phyloP scores from a whole-genome alignment of 1,139 yeast species.

The Candida tetrigidarum region DNA sequence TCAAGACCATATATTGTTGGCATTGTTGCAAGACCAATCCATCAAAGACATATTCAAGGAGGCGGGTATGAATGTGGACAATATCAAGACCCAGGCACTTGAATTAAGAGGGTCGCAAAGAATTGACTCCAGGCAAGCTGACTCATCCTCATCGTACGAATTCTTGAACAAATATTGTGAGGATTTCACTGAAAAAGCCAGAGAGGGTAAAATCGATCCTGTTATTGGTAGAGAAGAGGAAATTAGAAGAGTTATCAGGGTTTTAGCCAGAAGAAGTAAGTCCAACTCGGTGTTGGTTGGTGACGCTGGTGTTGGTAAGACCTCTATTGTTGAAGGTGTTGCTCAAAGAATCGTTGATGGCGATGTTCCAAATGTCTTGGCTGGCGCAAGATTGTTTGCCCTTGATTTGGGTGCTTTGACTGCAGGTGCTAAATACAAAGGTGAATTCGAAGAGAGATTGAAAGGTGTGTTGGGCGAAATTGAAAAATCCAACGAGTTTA shows the following conservation, averaged over 20 bases:
- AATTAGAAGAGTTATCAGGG: constrained; percentile 92
- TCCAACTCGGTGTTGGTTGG: constrained; percentile 97
- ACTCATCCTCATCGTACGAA: constrained; percentile 82
- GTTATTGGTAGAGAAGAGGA: constrained; percentile 99
- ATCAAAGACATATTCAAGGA: constrained; percentile 79
- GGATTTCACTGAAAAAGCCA: constrained; percentile 91
- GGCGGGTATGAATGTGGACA: constrained; percentile 66
- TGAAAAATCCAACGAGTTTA: constrained; percentile 84
- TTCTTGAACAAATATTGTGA: constrained; percentile 88
- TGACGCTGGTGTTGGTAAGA: constrained; percentile 99
- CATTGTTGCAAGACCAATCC: constrained; percentile 77
- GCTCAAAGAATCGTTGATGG: constrained; percentile 96
- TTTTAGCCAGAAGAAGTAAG: constrained; percentile 92
- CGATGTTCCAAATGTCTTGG: constrained; percentile 89
- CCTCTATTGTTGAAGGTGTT: constrained; percentile 97
- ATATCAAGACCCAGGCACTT: constrained; percentile 78
- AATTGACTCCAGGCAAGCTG: constrained; percentile 94
- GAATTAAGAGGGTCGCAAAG: constrained; percentile 89
- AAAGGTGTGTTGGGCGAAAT: constrained; percentile 95
- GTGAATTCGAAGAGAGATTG: constrained; percentile 97
- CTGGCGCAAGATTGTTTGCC: constrained; percentile 79
- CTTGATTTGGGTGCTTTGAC: constrained; percentile 94
- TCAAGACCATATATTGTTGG: constrained; percentile 90
- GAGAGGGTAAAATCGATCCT: constrained; percentile 95
- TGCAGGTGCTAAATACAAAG: constrained; percentile 98